These are phyloP conservation scores for Populus davidiana DNA, from an alignment of 345 rosid genomes.

Conservation along the genomic window DNA sequence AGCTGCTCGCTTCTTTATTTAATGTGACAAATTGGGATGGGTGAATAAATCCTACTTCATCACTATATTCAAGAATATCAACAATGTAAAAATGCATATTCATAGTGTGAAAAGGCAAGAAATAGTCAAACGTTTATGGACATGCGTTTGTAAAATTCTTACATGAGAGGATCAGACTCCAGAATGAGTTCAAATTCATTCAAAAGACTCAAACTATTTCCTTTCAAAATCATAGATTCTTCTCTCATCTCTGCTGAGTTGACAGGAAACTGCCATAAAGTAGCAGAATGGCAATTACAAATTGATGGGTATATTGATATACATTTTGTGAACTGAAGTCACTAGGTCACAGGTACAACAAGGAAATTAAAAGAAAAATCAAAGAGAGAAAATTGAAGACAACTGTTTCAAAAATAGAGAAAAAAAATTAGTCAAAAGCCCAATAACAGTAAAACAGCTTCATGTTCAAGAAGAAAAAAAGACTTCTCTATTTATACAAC, in stretches of 20 bases:
- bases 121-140: not conserved
- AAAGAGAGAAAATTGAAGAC: too few relatives aligned
- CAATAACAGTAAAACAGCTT: too few relatives aligned
- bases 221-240: conserved; percentile 8
- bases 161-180: conserved; percentile 78
- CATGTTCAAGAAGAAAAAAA: too few relatives aligned
- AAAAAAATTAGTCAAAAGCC: too few relatives aligned
- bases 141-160: conserved; percentile 17
- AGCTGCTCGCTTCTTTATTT: conserved; percentile 30
- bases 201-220: conserved; percentile 35
- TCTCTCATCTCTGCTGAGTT: not conserved
- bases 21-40: conserved; percentile 71
- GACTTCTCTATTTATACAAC: too few relatives aligned
- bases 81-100: not conserved
- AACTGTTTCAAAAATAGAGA: too few relatives aligned
- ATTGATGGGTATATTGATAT: too few relatives aligned
- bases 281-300: too few relatives aligned
- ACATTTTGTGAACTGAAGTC: too few relatives aligned
- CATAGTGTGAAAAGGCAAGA: not conserved
- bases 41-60: conserved; percentile 84
- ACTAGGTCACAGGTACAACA: too few relatives aligned
- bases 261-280: not conserved
- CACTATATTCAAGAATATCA: conserved; percentile 39
- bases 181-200: conserved; percentile 53
- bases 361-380: too few relatives aligned